These are phyloP conservation scores for Diaporthe ilicicola DNA, from an alignment of 2,329 filamentous ascomycete species.

Conservation along the genomic window DNA sequence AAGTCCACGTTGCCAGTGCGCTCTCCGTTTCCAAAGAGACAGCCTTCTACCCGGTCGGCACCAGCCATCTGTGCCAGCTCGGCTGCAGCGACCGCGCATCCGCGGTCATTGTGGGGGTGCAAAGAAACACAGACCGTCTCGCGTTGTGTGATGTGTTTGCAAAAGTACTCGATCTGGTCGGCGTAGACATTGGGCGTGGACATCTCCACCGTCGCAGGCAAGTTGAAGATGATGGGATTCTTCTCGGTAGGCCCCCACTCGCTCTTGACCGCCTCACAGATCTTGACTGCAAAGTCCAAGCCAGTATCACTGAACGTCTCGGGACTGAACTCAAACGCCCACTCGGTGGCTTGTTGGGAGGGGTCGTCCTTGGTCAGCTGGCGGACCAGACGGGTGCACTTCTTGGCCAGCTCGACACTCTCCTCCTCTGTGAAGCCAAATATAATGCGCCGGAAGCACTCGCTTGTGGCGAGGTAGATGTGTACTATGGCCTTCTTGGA, in stretches of 20 bases:
- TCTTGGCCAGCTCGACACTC: constrained; percentile 81
- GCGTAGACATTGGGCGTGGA: constrained; percentile 94
- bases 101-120: constrained; percentile 94
- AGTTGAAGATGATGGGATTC: constrained; percentile 92
- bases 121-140: constrained; percentile 90
- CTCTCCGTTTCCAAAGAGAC: constrained; percentile 94
- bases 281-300: constrained; percentile 80
- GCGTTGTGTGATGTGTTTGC: constrained; percentile 81
- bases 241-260: constrained; percentile 87
- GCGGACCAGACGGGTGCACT: constrained; percentile 85
- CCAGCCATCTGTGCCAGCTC: constrained; percentile 97
- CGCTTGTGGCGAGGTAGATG: constrained; percentile 94
- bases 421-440: constrained; percentile 89
- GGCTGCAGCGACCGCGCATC: constrained; percentile 87
- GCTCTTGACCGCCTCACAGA: constrained; percentile 93
- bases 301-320: constrained; percentile 92
- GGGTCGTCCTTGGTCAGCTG: constrained; percentile 87
- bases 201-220: constrained; percentile 96
- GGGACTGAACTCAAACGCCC: constrained; percentile 85
- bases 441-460: constrained; percentile 91
- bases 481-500: constrained; percentile 95
- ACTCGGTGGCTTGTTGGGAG: constrained; percentile 65
- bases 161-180: constrained; percentile 97
- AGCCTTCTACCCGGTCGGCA: constrained; percentile 92
- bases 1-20: constrained; percentile 95